phyloP scores from a whole-genome alignment of 352 stramenopile species.

The Phytophthora pluvialis region DNA sequence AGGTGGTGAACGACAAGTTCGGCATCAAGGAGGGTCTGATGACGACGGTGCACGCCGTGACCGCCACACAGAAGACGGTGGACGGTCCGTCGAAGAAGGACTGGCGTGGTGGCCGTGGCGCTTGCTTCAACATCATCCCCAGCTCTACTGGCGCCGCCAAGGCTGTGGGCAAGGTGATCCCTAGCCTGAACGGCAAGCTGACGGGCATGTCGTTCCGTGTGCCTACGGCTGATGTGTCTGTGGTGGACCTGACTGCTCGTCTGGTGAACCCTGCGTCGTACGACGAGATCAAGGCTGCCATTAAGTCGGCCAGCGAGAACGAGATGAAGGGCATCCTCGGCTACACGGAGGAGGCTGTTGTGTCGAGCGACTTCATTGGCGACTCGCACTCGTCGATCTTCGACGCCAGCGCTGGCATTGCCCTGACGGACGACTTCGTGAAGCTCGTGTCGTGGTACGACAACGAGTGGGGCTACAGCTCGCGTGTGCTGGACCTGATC shows the following conservation, averaged over 20 bases:
- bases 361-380: conserved; percentile 98
- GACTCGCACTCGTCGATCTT: conserved; percentile 98
- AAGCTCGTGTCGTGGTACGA: conserved; percentile 99
- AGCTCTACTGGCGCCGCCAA: conserved; percentile 98
- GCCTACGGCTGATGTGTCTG: conserved; percentile 89
- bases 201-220: conserved; percentile 94
- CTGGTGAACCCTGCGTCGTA: conserved; percentile 94
- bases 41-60: conserved; percentile 99
- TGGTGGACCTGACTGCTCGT: conserved; percentile 89
- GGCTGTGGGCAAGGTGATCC: conserved; percentile 99
- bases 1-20: conserved; percentile 99
- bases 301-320: conserved; percentile 95
- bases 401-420: conserved; percentile 97
- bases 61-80: conserved; percentile 97
- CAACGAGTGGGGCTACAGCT: conserved; percentile 99
- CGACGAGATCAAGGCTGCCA: conserved; percentile 97
- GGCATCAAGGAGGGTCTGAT: conserved; percentile 98
- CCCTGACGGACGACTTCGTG: conserved; percentile 98
- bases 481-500: conserved; percentile 97
- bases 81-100: conserved; percentile 98
- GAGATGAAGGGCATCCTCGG: conserved; percentile 97
- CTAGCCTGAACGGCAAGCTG: conserved; percentile 92
- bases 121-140: conserved; percentile 99
- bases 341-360: conserved; percentile 97
- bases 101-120: conserved; percentile 97